Conservation (phyloP, 139 green algal genomes). For the Haematococcus lacustris region DNA sequence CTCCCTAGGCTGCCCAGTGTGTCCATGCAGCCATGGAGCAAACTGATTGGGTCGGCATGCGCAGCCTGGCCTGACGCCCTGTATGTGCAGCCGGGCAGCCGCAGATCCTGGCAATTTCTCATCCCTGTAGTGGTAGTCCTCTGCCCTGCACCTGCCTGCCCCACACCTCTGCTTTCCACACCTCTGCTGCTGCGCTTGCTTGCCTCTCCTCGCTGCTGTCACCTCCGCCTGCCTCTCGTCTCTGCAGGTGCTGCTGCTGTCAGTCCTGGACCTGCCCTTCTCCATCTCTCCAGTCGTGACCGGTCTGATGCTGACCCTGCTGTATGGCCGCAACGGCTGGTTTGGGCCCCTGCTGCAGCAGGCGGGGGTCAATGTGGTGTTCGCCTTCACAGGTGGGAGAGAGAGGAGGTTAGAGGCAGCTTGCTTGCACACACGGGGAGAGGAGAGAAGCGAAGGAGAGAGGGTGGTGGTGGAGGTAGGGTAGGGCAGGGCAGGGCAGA, state of each 20-base stretch:
- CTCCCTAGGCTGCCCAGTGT: too few species aligned
- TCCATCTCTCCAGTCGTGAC: constrained; percentile 81
- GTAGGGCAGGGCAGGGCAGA: too few species aligned
- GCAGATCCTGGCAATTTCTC: neutral
- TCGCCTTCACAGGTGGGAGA: constrained; percentile 69
- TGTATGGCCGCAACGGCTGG: constrained; percentile 77
- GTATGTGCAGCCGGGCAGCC: neutral
- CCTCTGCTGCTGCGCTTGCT: neutral
- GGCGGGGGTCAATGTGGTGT: constrained; percentile 69
- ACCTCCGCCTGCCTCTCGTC: neutral
- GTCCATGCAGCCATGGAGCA: too few species aligned
- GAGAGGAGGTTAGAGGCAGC: neutral
- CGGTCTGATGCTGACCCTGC: constrained; percentile 79
- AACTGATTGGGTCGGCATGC: too few species aligned
- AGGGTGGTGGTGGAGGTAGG: too few species aligned
- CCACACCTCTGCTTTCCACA: neutral
- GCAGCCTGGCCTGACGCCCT: neutral
- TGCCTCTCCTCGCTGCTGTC: neutral
- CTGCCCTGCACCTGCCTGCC: neutral
- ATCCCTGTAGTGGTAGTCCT: neutral
- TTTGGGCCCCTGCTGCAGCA: constrained; percentile 67
- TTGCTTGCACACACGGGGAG: too few species aligned
- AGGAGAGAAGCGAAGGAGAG: too few species aligned
- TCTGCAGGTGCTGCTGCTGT: constrained; percentile 53
- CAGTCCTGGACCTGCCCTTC: constrained; percentile 81